Evolutionary conservation across 1,284 basidiomycete genomes (phyloP), one percentile per base, ranked within the genome.

Genomic region (Afroboletus lepidellus): DNA sequence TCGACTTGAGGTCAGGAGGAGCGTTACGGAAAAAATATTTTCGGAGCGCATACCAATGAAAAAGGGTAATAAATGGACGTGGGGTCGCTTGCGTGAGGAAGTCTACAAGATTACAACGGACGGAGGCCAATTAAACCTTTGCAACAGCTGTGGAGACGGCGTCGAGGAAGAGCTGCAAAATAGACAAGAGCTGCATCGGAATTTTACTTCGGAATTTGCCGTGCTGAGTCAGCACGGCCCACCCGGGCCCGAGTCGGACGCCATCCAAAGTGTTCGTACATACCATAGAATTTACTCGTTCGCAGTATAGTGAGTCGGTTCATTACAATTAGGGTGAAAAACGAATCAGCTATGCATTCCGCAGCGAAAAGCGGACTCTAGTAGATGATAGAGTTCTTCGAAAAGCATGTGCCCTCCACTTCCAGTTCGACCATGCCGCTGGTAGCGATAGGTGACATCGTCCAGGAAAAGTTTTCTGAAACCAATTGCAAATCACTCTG

Each of bases 101-200:
- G 64, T 71, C 69, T 71, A 67, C 56, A 60, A 65, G 66, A 69
- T 64, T 67, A 67, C 66, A 67, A 63, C 60, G 66, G 56, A 64
- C 51, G 47, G 62, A 63, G 60, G 60, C 53, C 49, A 62, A 62
- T 61, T 59, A 66, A 68, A 57, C 66, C 61, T 62, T 56, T 57
- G 60, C 53, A 52, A 60, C 51, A 54, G 60, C 54, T 59, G 61
- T 53, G 51, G 56, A 51, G 56, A 59, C 57, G 54, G 29, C 46
- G 61, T 62, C 55, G 53, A 69, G 55, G 51, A 49, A 51, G 25
- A 53, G 37, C 42, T 49, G 58, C 37, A 57, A 65, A 55, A 53
- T 53, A 48, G 49, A 47, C 52, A 37, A 55, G 50, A 27, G 37
- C 8, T 42, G 30, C 34, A 25, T 53, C 45, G 27, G 49, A 66